A percentile compares a stretch with the other conserved stretches of the same genome.
Evolutionary conservation across 164 flowering plant species (phyloP).

Genomic region (Nymphaea thermarum): DNA sequence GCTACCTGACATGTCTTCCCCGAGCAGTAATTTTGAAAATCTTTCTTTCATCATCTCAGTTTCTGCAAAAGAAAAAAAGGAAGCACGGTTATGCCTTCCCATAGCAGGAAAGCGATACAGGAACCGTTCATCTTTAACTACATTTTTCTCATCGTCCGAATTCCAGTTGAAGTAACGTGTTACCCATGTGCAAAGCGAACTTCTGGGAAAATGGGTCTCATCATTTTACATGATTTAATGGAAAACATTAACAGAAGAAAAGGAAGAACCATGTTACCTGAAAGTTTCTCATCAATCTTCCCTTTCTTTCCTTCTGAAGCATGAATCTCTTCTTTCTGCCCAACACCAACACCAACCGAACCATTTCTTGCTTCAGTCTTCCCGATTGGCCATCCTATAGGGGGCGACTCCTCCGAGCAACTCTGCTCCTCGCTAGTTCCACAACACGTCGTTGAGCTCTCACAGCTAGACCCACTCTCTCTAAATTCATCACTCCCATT

Average conservation of each 20-base stretch:
- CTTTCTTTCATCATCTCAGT: conserved; percentile 90
- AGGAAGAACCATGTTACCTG: background rate
- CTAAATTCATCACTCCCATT: background rate
- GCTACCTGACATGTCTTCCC: conserved; percentile 98
- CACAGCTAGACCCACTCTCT: background rate
- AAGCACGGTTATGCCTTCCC: background rate
- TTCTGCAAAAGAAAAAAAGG: conserved; percentile 22
- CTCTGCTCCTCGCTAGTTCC: background rate
- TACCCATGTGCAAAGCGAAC: background rate
- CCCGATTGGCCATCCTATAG: background rate
- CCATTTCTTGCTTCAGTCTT: background rate
- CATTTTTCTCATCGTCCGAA: too few relatives aligned
- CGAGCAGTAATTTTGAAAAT: conserved; percentile 80
- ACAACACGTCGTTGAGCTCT: background rate
- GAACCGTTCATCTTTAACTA: too few relatives aligned
- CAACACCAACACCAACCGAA: background rate
- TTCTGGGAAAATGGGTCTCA: background rate
- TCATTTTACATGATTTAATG: background rate
- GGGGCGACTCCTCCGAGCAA: background rate
- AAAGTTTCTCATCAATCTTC: background rate
- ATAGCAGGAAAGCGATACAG: background rate
- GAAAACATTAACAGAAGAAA: background rate
- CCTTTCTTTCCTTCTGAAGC: background rate
- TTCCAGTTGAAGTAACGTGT: too few relatives aligned
- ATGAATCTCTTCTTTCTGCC: background rate